Conservation (phyloP, 2,329 filamentous ascomycete genomes). For the Aspergillus phoenicis region DNA sequence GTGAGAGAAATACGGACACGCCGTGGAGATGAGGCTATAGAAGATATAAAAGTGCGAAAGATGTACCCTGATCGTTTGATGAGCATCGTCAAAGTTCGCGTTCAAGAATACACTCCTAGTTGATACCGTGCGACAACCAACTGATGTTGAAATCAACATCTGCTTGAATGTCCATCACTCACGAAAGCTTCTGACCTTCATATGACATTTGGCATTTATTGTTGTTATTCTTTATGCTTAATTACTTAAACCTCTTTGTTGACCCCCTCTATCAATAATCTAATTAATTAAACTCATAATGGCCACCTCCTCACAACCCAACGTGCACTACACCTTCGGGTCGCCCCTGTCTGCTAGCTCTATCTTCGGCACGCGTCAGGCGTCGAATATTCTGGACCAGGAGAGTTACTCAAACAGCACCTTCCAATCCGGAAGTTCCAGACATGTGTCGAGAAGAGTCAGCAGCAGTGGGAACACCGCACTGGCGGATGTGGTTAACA, state of each 20-base stretch:
- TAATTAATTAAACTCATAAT: conserved; percentile 6
- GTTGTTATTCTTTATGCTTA: too few relatives aligned
- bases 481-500: conserved; percentile 16
- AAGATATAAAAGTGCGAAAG: not conserved
- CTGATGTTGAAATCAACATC: too few relatives aligned
- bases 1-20: not conserved
- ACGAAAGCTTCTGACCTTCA: too few relatives aligned
- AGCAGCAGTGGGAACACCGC: conserved; percentile 3
- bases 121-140: too few relatives aligned
- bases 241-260: too few relatives aligned
- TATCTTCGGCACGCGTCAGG: conserved; percentile 1
- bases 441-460: not conserved
- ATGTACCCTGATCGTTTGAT: not conserved
- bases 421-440: not conserved
- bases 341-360: conserved; percentile 8
- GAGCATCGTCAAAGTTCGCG: too few relatives aligned
- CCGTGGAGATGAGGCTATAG: not conserved
- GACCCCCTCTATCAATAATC: not conserved
- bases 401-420: conserved; percentile 9
- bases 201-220: too few relatives aligned
- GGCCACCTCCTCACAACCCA: conserved; percentile 22
- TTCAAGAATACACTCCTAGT: too few relatives aligned
- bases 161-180: too few relatives aligned
- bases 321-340: conserved; percentile 19
- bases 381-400: conserved; percentile 11